Evolutionary conservation across 2,329 filamentous ascomycete species (phyloP), one percentile per base, ranked within the genome.

Genomic region (Catunica adiposa): DNA sequence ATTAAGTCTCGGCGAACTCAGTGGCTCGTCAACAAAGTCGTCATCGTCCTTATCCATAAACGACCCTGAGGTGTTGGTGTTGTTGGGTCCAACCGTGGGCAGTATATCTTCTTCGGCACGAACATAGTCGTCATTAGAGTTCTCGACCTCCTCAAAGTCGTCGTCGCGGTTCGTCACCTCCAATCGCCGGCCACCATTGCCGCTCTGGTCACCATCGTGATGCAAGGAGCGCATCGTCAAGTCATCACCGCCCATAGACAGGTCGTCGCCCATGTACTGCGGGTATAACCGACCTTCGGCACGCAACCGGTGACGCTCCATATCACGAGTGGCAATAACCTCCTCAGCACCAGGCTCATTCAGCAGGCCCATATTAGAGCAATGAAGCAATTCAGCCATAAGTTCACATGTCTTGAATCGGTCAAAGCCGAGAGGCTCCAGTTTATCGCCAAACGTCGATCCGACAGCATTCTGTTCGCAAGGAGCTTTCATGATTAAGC

Each of bases 401-500:
- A 98, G 75, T 69, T 98, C 92, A 68, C 92, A 98, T 0, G 92
- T 97, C 73, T 98, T 98, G 74, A 98, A 98, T 20, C 92, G 79
- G 68, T 98, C 92, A 65, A 98, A 98, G 1, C 92, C 92, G 8
- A 98, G 76, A 3, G 92, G 90, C 67, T 97, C 89, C 54, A 98
- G 89, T 67, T 84, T 86, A 48, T 83, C 80, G 54, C 89, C 89
- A 72, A 94, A 98, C 0, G 92, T 92, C 2, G 89, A 90, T 62
- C 82, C 84, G 38, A 96, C 73, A 57, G 83, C 81, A 48, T 83
- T 79, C 65, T 85, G 83, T 63, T 83, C 82, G 2, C 83, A 80
- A 1, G 82, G 82, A 0, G 83, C 78, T 61, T 87, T 88, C 66
- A 89, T 80, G 60, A 98, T 89, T 20, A 97, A 73, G 48, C 79